Base-by-base conservation (phyloP, 129 eudicot genomes). In the Erigeron canadensis region DNA sequence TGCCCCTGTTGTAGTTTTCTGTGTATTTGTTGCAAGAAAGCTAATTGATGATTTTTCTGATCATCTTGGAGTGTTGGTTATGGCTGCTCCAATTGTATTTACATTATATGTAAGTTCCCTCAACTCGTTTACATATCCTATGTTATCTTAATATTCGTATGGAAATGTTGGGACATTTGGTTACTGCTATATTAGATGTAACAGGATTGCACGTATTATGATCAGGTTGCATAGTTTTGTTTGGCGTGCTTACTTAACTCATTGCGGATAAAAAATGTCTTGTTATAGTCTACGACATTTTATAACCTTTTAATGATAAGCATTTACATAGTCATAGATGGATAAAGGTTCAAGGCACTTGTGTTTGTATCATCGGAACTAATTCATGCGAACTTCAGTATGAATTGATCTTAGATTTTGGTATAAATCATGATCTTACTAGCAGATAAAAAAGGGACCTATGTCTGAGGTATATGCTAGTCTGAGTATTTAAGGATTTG, bases 21-120 rank as follows among this genome's bases (percentile, higher is more conserved):
- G 94, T 60, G 85, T 80, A 73, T 86, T 86, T 75, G 88, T 89
- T 75, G 89, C 89, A 6, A 80, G 86, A 73, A 88, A 85, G 80
- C 69, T 91, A 65, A 68, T 82, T 60, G 84, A 88, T 79, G 82
- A 82, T 70, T 87, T 81, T 56, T 51, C 87, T 18, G 84, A 86
- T 75, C 45, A 84, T 77, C 69, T 81, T 68, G 97, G 97, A 61
- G 66, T 78, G 7, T 75, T 77, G 75, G 71, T 91, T 44, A 65
- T 86, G 85, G 84, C 47, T 0, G 73, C 80, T 19, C 83, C 72
- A 11, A 72, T 84, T 55, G 72, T 81, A 46, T 85, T 80, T 76
- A 86, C 97, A 54, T 45, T 77, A 67, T 82, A 69, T 80, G 97
- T 91, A 76, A 86, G 96, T 79, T 56, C 51, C 56, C 77, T 72